A percentile compares a stretch with the other conserved stretches of the same genome.
These are phyloP conservation scores for Globisporangium radiosum DNA, from an alignment of 352 stramenopile species.

Conservation along the genomic window DNA sequence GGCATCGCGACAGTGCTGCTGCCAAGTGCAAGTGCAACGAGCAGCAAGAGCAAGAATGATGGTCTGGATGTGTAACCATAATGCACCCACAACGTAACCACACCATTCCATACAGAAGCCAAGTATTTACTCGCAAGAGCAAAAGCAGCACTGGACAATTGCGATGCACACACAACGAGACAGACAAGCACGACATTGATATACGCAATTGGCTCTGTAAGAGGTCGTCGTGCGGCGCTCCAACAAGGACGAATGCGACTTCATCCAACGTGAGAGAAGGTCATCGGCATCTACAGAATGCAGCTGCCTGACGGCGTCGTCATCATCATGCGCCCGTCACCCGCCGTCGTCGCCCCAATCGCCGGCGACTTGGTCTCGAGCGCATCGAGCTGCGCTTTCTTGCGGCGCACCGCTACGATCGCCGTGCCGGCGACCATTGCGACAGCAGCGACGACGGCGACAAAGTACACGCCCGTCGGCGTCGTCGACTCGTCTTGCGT, in stretches of 20 bases:
- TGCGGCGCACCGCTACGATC: slow-evolving; percentile 43
- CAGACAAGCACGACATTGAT: too few species aligned
- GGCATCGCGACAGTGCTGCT: slow-evolving; percentile 64
- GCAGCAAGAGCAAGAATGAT: too few species aligned
- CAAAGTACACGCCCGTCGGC: slow-evolving; percentile 16
- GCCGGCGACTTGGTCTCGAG: slow-evolving; percentile 51
- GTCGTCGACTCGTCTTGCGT: slow-evolving; percentile 2
- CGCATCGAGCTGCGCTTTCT: slow-evolving; percentile 49
- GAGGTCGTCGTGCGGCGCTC: too few species aligned
- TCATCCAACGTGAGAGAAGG: too few species aligned
- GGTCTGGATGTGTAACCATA: neutral
- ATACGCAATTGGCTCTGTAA: too few species aligned
- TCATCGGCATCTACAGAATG: slow-evolving; percentile 22
- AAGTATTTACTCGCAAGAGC: too few species aligned
- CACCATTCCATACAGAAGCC: too few species aligned
- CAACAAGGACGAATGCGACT: too few species aligned
- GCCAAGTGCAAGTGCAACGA: slow-evolving; percentile 6
- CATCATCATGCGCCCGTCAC: slow-evolving; percentile 34
- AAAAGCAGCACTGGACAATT: too few species aligned
- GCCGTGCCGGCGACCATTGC: slow-evolving; percentile 24
- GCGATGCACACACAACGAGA: too few species aligned
- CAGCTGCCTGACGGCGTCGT: slow-evolving; percentile 36
- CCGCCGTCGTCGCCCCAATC: slow-evolving; percentile 9
- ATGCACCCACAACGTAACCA: neutral
- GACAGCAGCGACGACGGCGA: slow-evolving; percentile 12